Conservation (phyloP, 768 basidiomycete genomes). For the Russula virescens region DNA sequence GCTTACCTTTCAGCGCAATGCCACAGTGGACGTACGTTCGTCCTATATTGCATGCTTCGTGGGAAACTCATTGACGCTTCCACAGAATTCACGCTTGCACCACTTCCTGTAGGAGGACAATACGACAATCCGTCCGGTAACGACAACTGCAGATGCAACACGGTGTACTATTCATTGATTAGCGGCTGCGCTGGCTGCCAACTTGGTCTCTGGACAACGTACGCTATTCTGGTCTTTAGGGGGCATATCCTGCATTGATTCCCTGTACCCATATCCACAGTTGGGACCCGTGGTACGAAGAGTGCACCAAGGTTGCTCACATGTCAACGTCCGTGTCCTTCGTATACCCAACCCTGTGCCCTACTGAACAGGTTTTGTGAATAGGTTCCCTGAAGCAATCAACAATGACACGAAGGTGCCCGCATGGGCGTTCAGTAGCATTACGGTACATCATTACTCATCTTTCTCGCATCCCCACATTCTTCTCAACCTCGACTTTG, state of each 20-base stretch:
- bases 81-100: slow-evolving; percentile 10
- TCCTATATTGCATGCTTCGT: background rate
- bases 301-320: background rate
- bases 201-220: slow-evolving; percentile 7
- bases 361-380: background rate
- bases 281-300: background rate
- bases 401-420: background rate
- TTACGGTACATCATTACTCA: background rate
- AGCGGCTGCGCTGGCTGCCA: slow-evolving; percentile 16
- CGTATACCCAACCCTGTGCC: background rate
- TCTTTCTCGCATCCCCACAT: background rate
- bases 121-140: slow-evolving; percentile 5
- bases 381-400: slow-evolving; percentile 4
- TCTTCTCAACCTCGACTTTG: background rate
- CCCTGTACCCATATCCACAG: background rate
- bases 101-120: background rate
- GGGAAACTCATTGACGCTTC: background rate
- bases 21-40: background rate
- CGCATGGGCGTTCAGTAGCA: slow-evolving; percentile 10
- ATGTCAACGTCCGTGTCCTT: background rate
- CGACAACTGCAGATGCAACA: slow-evolving; percentile 8
- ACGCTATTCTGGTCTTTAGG: background rate
- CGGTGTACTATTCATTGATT: slow-evolving; percentile 9
- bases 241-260: background rate
- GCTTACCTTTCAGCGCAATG: slow-evolving; percentile 13